A percentile compares a stretch with the other conserved stretches of the same genome.
Evolutionary conservation across 2,329 filamentous ascomycete genomes (phyloP).

Genomic region (Fusarium euwallaceae): DNA sequence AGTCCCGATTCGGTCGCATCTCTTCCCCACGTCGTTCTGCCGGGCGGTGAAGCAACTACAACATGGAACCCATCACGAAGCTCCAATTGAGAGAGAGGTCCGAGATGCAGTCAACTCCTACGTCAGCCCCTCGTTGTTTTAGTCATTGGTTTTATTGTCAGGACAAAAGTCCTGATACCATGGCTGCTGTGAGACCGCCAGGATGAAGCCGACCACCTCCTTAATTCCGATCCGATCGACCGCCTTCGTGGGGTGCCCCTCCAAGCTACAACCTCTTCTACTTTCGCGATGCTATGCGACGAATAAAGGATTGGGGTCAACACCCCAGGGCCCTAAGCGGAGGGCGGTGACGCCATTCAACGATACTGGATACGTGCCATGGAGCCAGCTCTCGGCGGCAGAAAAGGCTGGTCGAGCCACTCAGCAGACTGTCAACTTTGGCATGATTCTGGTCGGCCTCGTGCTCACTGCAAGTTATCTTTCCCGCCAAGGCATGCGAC

Average conservation of each 20-base stretch:
- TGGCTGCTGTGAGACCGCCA: conserved; percentile 55
- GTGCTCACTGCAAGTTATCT: conserved; percentile 74
- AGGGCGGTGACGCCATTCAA: conserved; percentile 85
- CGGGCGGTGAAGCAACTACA: conserved; percentile 52
- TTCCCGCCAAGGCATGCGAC: background rate
- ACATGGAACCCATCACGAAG: conserved; percentile 2
- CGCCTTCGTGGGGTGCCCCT: conserved; percentile 44
- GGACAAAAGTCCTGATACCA: conserved; percentile 45
- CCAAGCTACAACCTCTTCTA: conserved; percentile 54
- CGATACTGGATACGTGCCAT: conserved; percentile 85
- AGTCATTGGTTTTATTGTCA: conserved; percentile 11
- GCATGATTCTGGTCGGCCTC: conserved; percentile 80
- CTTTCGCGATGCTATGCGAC: conserved; percentile 70
- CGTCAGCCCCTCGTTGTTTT: background rate
- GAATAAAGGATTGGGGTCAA: conserved; percentile 60
- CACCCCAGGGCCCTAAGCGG: conserved; percentile 64
- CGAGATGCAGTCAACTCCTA: background rate
- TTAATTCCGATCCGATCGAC: conserved; percentile 53
- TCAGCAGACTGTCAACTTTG: conserved; percentile 91
- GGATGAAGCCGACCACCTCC: conserved; percentile 61
- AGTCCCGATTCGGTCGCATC: conserved; percentile 48
- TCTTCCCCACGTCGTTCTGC: conserved; percentile 51
- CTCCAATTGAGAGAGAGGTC: conserved; percentile 1
- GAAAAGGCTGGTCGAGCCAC: conserved; percentile 90
- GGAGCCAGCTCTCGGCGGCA: conserved; percentile 78